These are phyloP conservation scores for Lagenaria siceraria DNA, from an alignment of 306 rosid species.

Conservation along the genomic window DNA sequence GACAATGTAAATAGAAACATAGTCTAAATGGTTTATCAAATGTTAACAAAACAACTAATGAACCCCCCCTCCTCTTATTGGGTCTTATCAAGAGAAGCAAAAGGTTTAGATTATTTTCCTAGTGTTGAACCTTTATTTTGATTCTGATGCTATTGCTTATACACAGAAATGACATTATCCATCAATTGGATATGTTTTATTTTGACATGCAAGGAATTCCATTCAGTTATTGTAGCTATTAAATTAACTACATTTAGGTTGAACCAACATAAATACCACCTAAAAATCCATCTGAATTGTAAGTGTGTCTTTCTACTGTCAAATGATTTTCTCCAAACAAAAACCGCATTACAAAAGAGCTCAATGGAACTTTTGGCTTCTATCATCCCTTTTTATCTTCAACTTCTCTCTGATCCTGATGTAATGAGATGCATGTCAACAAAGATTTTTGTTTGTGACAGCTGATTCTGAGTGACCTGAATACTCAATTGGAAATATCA, in stretches of 20 bases:
- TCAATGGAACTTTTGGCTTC: background rate
- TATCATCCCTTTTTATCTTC: background rate
- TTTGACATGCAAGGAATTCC: too few relatives aligned
- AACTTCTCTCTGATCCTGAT: background rate
- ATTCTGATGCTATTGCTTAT: too few relatives aligned
- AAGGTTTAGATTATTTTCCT: too few relatives aligned
- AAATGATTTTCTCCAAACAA: background rate
- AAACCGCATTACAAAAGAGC: background rate
- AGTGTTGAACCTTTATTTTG: too few relatives aligned
- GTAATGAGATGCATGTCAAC: background rate
- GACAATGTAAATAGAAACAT: background rate
- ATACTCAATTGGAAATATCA: background rate
- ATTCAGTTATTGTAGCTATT: too few relatives aligned
- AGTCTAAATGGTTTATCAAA: too few relatives aligned
- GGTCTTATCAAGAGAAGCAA: too few relatives aligned
- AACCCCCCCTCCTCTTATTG: too few relatives aligned
- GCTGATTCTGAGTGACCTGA: background rate
- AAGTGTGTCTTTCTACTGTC: background rate
- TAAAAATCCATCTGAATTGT: background rate
- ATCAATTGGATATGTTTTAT: too few relatives aligned
- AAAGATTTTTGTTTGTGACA: background rate
- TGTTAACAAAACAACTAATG: too few relatives aligned
- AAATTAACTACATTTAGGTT: background rate
- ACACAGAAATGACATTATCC: too few relatives aligned
- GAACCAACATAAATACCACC: background rate